Evolutionary conservation across 2,329 filamentous ascomycete species (phyloP), one percentile per base, ranked within the genome.

Genomic region (Trichoderma afroharzianum): DNA sequence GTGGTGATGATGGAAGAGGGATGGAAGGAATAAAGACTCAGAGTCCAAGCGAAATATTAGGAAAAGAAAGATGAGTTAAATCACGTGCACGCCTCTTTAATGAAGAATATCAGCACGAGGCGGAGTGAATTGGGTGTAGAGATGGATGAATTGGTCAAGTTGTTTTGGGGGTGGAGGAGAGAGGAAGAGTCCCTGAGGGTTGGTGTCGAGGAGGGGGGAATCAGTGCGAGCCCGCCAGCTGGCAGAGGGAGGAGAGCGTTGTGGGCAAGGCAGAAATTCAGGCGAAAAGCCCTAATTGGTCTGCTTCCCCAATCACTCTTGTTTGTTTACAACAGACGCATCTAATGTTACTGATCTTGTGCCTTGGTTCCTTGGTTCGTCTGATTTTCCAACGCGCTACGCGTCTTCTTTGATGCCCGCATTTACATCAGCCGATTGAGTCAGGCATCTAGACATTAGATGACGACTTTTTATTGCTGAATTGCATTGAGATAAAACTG

Each of bases 321-420:
- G 33, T 67, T 59, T 68, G 39, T 68, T 61, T 61, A 26, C 53
- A 68, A 39, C n/a, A 68, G 36, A 39, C 66, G 28, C 26, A 57
- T 67, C 36, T 26, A 43, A 26, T 68, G 53, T 26, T n/a, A 61
- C 15, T 9, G 57, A 12, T 26, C 6, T 11, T 26, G 6, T 32
- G 55, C 36, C 5, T 24, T n/a, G 12, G 6, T 7, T 47, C 36
- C 5, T 24, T n/a, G 12, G 6, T 7, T 47, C 24, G 26, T 58
- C 53, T 58, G 33, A 58, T 18, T 67, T 57, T 67, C 15, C 50
- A 30, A n/a, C 32, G 28, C 18, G 15, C 50, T 43, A 30, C 50
- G 63, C 63, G 24, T 43, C 26, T 57, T 67, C 18, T 33, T 24
- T n/a, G 15, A n/a, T 30, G 24, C 12, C 8, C 11, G n/a, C 24